Evolutionary conservation across 768 basidiomycete genomes (phyloP).

Genomic region (Podaxis carcinomalis): DNA sequence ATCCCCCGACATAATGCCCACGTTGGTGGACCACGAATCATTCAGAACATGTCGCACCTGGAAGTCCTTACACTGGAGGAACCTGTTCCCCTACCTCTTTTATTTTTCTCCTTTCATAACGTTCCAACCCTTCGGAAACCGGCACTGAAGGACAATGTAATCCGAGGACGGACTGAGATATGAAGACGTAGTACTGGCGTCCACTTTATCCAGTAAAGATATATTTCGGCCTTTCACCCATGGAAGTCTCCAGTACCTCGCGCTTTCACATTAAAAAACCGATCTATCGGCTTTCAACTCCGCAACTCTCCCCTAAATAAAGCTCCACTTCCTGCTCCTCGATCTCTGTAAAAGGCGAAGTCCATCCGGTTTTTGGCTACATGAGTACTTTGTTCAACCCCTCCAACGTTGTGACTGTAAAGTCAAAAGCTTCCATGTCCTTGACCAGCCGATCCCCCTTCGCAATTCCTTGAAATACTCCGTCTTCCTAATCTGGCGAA

Average conservation of each 20-base stretch:
- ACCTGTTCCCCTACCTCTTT: not conserved
- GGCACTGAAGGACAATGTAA: not conserved
- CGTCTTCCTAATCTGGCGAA: not conserved
- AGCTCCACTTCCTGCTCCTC: not conserved
- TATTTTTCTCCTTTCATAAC: not conserved
- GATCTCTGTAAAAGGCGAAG: not conserved
- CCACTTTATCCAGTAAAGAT: not conserved
- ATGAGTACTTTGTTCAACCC: not conserved
- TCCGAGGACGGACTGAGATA: not conserved
- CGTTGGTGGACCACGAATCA: not conserved
- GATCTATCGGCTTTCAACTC: not conserved
- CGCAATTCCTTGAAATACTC: not conserved
- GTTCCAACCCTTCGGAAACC: not conserved
- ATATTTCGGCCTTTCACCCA: not conserved
- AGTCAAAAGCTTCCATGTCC: not conserved
- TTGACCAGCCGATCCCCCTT: not conserved
- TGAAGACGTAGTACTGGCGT: not conserved
- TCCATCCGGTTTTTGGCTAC: not conserved
- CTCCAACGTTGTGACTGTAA: not conserved
- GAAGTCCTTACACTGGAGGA: not conserved
- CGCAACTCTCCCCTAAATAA: not conserved
- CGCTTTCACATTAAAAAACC: not conserved
- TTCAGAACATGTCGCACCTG: not conserved
- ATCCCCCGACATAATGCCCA: not conserved
- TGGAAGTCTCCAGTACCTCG: not conserved